These are phyloP conservation scores for Colletotrichum truncatum DNA, from an alignment of 2,329 filamentous ascomycete genomes.

Conservation along the genomic window DNA sequence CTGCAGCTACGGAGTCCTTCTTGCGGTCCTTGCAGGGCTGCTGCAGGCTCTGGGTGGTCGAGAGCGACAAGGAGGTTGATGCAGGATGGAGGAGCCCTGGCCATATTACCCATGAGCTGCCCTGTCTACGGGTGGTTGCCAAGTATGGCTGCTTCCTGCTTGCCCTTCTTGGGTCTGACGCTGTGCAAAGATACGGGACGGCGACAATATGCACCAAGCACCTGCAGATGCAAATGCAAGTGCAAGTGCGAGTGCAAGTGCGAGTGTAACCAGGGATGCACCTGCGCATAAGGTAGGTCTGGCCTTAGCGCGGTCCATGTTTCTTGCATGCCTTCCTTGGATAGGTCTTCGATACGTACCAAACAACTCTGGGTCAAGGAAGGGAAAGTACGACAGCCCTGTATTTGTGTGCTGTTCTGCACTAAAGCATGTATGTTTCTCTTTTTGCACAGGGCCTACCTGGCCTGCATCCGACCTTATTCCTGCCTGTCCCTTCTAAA, in stretches of 20 bases:
- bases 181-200: not conserved
- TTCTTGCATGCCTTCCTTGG: slow-evolving; percentile 1
- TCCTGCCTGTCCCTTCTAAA: not conserved
- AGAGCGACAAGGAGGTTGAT: slow-evolving; percentile 23
- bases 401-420: too few species aligned
- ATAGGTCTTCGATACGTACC: not conserved
- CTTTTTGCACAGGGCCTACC: not conserved
- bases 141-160: slow-evolving; percentile 10
- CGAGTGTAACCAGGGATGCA: slow-evolving; percentile 12
- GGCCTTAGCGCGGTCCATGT: slow-evolving; percentile 6
- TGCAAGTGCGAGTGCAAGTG: slow-evolving; percentile 5
- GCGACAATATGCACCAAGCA: slow-evolving; percentile 19
- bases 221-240: not conserved
- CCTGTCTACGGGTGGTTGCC: not conserved
- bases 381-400: not conserved
- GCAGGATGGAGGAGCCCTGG: slow-evolving; percentile 3
- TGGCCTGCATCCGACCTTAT: not conserved
- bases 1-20: slow-evolving; percentile 21
- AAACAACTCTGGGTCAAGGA: too few species aligned
- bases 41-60: slow-evolving; percentile 26
- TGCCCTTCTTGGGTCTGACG: slow-evolving; percentile 8
- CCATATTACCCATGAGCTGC: not conserved
- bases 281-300: not conserved
- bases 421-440: not conserved
- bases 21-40: too few species aligned